Conservation (phyloP, 352 stramenopile genomes). For the Pythium aquatile region DNA sequence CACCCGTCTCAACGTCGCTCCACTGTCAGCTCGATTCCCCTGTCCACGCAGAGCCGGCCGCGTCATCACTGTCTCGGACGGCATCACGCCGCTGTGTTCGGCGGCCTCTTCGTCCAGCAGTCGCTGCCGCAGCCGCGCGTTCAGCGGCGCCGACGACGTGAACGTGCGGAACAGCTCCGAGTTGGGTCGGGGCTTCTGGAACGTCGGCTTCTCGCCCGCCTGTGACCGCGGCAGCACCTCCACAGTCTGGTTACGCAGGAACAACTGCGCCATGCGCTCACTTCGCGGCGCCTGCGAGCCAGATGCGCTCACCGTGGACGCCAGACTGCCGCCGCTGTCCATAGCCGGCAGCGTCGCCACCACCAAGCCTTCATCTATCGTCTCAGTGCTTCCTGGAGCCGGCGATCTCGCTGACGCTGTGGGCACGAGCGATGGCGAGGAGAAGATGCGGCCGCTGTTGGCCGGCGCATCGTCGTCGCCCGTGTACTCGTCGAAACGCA, state of each 20-base stretch:
- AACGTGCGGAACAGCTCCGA: slow-evolving; percentile 73
- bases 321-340: not conserved
- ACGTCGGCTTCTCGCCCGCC: slow-evolving; percentile 19
- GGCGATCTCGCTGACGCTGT: not conserved
- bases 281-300: slow-evolving; percentile 7
- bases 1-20: not conserved
- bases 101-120: slow-evolving; percentile 51
- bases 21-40: not conserved
- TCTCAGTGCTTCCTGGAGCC: not conserved
- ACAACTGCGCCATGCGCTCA: slow-evolving; percentile 36
- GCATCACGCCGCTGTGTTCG: slow-evolving; percentile 9
- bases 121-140: slow-evolving; percentile 47
- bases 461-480: not conserved
- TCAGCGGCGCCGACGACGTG: slow-evolving; percentile 65
- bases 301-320: slow-evolving; percentile 6
- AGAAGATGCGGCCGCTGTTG: not conserved
- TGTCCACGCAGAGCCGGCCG: slow-evolving; percentile 14
- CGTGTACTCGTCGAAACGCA: slow-evolving; percentile 4
- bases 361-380: not conserved
- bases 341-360: not conserved
- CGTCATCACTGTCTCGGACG: slow-evolving; percentile 17
- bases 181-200: slow-evolving; percentile 47
- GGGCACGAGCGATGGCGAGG: not conserved
- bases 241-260: slow-evolving; percentile 74
- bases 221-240: slow-evolving; percentile 54